Conservation (phyloP, 2,329 filamentous ascomycete genomes). For the Phaeosphaeriaceae sp. region DNA sequence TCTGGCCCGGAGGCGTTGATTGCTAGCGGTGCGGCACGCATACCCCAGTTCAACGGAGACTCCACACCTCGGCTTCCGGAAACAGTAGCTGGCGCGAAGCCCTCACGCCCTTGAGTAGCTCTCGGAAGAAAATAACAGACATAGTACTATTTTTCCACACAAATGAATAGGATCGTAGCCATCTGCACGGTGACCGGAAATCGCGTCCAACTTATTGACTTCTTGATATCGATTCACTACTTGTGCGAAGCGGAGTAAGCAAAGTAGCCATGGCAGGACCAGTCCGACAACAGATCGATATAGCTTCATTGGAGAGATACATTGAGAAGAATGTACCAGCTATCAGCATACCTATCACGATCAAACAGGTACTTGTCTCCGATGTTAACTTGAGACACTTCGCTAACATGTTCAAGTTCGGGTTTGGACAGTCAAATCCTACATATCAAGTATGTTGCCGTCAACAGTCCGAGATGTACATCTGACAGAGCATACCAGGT, state of each 20-base stretch:
- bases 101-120: neutral
- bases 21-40: conserved; percentile 6
- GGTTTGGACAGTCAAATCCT: conserved; percentile 95
- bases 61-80: conserved; percentile 9
- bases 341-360: conserved; percentile 80
- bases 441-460: conserved; percentile 76
- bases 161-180: too few relatives aligned
- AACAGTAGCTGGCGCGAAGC: neutral
- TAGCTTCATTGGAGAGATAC: conserved; percentile 78
- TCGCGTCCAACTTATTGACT: too few relatives aligned
- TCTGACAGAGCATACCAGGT: conserved; percentile 68
- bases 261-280: conserved; percentile 74
- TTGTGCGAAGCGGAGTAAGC: neutral
- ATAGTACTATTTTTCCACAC: too few relatives aligned
- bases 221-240: neutral
- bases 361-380: conserved; percentile 77
- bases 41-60: neutral
- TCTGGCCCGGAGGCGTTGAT: neutral
- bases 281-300: conserved; percentile 88
- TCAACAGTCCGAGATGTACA: too few relatives aligned
- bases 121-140: too few relatives aligned
- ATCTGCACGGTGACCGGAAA: too few relatives aligned
- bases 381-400: neutral
- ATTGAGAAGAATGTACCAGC: conserved; percentile 77
- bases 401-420: conserved; percentile 68